Percentiles rank a stretch among this genome's conserved stretches.
phyloP scores from a whole-genome alignment of 305 asterid species.

The Fraxinus angustifolia region DNA sequence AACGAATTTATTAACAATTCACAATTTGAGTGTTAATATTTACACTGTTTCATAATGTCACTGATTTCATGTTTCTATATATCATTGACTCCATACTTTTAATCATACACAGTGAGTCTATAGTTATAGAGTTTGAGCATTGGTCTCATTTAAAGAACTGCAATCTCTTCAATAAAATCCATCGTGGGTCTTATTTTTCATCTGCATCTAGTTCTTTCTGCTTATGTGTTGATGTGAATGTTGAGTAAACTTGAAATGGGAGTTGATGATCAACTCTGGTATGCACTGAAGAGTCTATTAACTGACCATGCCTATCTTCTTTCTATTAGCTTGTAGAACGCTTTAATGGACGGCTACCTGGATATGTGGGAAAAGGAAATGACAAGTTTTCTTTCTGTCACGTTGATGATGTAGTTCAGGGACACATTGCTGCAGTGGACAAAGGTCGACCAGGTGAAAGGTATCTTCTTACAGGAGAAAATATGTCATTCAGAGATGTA shows the following conservation, averaged over 20 bases:
- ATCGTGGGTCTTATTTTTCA: not conserved
- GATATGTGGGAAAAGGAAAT: conserved; percentile 66
- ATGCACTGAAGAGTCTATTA: not conserved
- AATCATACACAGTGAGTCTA: not conserved
- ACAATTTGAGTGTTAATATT: not conserved
- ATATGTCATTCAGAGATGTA: conserved; percentile 75
- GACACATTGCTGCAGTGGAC: conserved; percentile 70
- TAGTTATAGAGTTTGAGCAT: not conserved
- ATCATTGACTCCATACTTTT: not conserved
- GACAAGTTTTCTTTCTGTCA: conserved; percentile 69
- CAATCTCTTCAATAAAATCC: not conserved
- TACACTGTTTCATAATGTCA: not conserved
- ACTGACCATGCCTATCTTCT: conserved; percentile 18
- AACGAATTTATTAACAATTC: not conserved
- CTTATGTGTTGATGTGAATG: conserved; percentile 13
- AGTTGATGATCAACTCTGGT: conserved; percentile 2
- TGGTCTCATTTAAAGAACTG: not conserved
- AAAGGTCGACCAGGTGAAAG: conserved; percentile 72
- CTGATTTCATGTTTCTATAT: not conserved
- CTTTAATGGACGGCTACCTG: conserved; percentile 79
- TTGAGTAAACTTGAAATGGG: not conserved
- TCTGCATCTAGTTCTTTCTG: not conserved
- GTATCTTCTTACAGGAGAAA: conserved; percentile 88
- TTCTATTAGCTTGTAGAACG: conserved; percentile 70
- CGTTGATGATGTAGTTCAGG: conserved; percentile 83